Evolutionary conservation across 2,329 filamentous ascomycete genomes (phyloP).

Genomic region (Apiospora hydei): DNA sequence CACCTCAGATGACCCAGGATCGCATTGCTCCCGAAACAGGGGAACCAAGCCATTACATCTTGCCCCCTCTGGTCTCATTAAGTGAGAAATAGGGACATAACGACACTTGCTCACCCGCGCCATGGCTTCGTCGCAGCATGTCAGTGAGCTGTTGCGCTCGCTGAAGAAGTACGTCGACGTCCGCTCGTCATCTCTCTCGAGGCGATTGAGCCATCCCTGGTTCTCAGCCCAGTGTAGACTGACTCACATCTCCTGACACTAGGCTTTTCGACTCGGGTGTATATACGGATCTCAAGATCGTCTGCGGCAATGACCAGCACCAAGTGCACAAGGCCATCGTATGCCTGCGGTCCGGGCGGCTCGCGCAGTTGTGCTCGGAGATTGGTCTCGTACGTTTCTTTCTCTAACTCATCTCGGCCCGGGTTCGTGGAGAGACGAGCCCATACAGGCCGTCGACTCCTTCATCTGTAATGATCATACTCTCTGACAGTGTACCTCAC

Average conservation of each 20-base stretch:
- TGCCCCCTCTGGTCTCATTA: too few species aligned
- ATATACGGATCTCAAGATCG: conserved; percentile 29
- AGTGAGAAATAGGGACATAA: too few species aligned
- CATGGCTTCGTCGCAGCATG: conserved; percentile 28
- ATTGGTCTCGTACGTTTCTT: background rate
- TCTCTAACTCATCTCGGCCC: background rate
- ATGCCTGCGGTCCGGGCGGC: conserved; percentile 26
- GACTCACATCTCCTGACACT: background rate
- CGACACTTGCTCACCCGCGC: background rate
- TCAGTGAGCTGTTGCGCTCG: conserved; percentile 28
- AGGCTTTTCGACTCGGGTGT: conserved; percentile 29
- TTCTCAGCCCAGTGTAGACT: background rate
- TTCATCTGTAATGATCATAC: too few species aligned
- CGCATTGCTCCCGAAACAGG: too few species aligned
- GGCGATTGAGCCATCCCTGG: background rate
- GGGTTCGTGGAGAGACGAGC: too few species aligned
- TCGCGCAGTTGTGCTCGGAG: conserved; percentile 23
- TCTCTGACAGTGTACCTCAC: too few species aligned
- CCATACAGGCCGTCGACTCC: too few species aligned
- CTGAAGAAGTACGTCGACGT: conserved; percentile 24
- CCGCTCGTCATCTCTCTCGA: background rate
- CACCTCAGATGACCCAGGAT: background rate
- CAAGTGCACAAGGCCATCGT: conserved; percentile 31
- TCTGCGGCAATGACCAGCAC: conserved; percentile 29
- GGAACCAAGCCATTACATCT: too few species aligned